Evolutionary conservation across 441 rosid genomes (phyloP).

Genomic region (Aquilaria agallochum): DNA sequence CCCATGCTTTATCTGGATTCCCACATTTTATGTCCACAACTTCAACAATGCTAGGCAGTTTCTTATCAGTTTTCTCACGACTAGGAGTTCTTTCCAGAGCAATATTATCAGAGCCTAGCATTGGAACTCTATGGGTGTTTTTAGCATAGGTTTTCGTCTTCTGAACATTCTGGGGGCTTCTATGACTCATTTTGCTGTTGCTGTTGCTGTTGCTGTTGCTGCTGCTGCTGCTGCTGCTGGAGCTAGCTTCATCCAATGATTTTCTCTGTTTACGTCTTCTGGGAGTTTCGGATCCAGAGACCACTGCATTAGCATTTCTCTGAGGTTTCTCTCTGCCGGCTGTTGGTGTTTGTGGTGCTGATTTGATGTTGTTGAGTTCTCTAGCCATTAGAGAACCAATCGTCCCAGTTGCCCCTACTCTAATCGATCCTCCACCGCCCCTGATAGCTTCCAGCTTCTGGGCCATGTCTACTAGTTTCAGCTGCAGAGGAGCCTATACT

Average conservation of each 20-base stretch:
- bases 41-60: slow-evolving; percentile 60
- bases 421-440: slow-evolving; percentile 83
- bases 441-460: slow-evolving; percentile 69
- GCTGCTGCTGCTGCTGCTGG: slow-evolving; percentile 41
- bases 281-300: slow-evolving; percentile 46
- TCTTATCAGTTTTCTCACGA: slow-evolving; percentile 52
- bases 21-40: slow-evolving; percentile 89
- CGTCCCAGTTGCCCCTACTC: slow-evolving; percentile 81
- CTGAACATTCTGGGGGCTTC: slow-evolving; percentile 27
- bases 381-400: slow-evolving; percentile 72
- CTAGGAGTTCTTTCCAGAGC: slow-evolving; percentile 57
- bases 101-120: slow-evolving; percentile 51
- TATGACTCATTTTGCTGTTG: neutral
- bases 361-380: slow-evolving; percentile 61
- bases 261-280: slow-evolving; percentile 52
- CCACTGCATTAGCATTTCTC: slow-evolving; percentile 42
- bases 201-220: too few relatives aligned
- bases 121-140: slow-evolving; percentile 53
- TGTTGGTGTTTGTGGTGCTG: slow-evolving; percentile 41
- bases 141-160: slow-evolving; percentile 44
- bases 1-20: slow-evolving; percentile 72
- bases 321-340: slow-evolving; percentile 31
- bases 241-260: slow-evolving; percentile 72
- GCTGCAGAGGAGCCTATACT: neutral
- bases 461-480: slow-evolving; percentile 42